A percentile compares a stretch with the other conserved stretches of the same genome.
phyloP scores from a whole-genome alignment of 192 early-diverging fungal species.

The Chytriomyces confervae region DNA sequence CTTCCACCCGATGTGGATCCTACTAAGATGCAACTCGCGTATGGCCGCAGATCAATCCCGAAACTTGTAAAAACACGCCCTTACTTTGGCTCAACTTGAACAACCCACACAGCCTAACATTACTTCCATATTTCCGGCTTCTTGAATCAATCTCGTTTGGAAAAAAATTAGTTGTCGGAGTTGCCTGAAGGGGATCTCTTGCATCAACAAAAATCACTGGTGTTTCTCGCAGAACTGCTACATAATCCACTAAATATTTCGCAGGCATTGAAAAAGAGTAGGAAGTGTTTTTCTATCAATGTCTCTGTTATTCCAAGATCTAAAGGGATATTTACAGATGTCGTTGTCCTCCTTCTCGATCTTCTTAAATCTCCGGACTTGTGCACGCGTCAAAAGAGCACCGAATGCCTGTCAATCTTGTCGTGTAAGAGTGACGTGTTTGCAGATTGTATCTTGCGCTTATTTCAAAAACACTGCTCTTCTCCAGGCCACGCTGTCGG shows the following conservation, averaged over 20 bases:
- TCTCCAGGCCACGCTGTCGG: conserved; percentile 52
- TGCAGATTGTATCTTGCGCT: conserved; percentile 1
- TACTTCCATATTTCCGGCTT: neutral
- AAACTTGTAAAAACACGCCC: conserved; percentile 50
- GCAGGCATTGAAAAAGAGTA: conserved; percentile 45
- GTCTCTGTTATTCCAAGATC: neutral
- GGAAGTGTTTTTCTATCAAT: neutral
- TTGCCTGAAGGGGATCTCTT: conserved; percentile 30
- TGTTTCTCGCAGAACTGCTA: conserved; percentile 52
- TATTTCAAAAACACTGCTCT: neutral
- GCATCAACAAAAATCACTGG: conserved; percentile 45
- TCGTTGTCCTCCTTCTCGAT: conserved; percentile 21
- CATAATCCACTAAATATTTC: conserved; percentile 56
- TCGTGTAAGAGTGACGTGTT: conserved; percentile 34
- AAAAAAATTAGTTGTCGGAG: conserved; percentile 40
- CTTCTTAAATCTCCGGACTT: conserved; percentile 40
- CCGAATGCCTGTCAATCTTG: conserved; percentile 53
- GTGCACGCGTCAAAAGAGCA: conserved; percentile 54
- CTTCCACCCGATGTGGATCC: conserved; percentile 50
- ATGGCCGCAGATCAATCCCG: conserved; percentile 53
- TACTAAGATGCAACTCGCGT: conserved; percentile 56
- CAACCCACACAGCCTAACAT: conserved; percentile 2
- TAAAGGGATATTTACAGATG: neutral
- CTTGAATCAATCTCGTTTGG: neutral
- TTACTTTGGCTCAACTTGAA: neutral